Conservation (phyloP, 2,329 filamentous ascomycete genomes). For the Fusarium drepaniforme region DNA sequence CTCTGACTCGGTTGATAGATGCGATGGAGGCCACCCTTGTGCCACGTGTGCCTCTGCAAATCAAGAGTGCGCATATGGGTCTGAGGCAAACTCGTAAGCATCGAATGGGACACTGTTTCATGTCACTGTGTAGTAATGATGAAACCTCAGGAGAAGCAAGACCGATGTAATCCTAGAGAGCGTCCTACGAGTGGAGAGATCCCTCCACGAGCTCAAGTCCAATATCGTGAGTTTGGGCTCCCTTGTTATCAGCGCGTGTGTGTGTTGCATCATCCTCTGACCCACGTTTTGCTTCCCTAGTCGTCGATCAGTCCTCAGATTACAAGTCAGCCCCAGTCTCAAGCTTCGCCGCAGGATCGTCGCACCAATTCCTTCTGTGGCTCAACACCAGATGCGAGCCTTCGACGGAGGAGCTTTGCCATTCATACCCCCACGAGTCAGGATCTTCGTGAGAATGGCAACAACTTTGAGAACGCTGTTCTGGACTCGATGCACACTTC, state of each 20-base stretch:
- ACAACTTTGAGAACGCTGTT: slow-evolving; percentile 59
- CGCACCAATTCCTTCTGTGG: slow-evolving; percentile 41
- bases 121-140: slow-evolving; percentile 12
- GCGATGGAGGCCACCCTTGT: slow-evolving; percentile 61
- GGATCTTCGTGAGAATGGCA: slow-evolving; percentile 32
- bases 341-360: slow-evolving; percentile 32
- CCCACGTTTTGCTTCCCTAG: neutral
- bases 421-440: slow-evolving; percentile 40
- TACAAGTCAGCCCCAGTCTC: slow-evolving; percentile 16
- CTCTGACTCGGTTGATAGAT: slow-evolving; percentile 49
- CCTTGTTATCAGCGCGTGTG: too few relatives aligned
- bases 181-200: slow-evolving; percentile 60
- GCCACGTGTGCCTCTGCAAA: slow-evolving; percentile 51
- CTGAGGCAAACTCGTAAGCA: slow-evolving; percentile 58
- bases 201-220: slow-evolving; percentile 59
- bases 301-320: slow-evolving; percentile 27
- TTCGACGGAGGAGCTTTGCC: slow-evolving; percentile 38
- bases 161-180: slow-evolving; percentile 65
- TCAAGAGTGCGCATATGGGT: slow-evolving; percentile 56
- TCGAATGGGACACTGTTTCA: neutral
- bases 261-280: neutral
- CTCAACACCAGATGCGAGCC: slow-evolving; percentile 36
- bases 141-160: slow-evolving; percentile 56
- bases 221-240: slow-evolving; percentile 50
- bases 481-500: slow-evolving; percentile 64